A percentile compares a stretch with the other conserved stretches of the same genome.
phyloP scores from a whole-genome alignment of 805 yeast species.

The Cyberlindnera petersonii region DNA sequence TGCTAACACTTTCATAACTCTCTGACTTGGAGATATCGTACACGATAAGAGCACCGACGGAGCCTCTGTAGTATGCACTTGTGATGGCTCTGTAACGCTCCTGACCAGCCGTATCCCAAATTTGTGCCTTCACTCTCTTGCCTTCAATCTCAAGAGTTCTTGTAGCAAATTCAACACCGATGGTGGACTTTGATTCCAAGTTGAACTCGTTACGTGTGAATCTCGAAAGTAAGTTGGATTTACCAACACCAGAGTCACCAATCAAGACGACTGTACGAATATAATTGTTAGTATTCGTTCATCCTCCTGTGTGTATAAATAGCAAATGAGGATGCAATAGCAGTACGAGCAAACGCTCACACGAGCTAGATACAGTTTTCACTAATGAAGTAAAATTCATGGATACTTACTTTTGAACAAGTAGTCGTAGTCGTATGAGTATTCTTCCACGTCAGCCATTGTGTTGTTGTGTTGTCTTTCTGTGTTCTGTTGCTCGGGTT shows the following conservation, averaged over 20 bases:
- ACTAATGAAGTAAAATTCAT: too few relatives aligned
- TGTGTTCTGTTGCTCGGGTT: conserved; percentile 1
- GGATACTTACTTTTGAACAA: conserved; percentile 63
- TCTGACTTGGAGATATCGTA: conserved; percentile 92
- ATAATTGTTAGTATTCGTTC: too few relatives aligned
- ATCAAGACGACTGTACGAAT: conserved; percentile 74
- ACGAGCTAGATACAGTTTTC: too few relatives aligned
- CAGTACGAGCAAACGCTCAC: too few relatives aligned
- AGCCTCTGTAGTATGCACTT: conserved; percentile 95
- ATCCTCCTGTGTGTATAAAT: too few relatives aligned
- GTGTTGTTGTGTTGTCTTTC: conserved; percentile 4
- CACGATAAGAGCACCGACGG: conserved; percentile 94
- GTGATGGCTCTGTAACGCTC: conserved; percentile 98
- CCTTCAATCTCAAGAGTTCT: conserved; percentile 87
- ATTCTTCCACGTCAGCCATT: conserved; percentile 50
- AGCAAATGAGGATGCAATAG: background rate
- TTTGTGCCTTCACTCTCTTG: conserved; percentile 80
- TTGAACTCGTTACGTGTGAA: conserved; percentile 96
- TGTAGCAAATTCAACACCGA: conserved; percentile 98
- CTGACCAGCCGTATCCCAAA: conserved; percentile 99
- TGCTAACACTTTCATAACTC: conserved; percentile 77
- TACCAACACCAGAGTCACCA: conserved; percentile 97
- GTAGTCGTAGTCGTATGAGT: conserved; percentile 81
- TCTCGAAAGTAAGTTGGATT: conserved; percentile 87
- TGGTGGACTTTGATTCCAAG: conserved; percentile 88